Base-by-base conservation (phyloP, 768 basidiomycete species). In the Lepiota venenata region DNA sequence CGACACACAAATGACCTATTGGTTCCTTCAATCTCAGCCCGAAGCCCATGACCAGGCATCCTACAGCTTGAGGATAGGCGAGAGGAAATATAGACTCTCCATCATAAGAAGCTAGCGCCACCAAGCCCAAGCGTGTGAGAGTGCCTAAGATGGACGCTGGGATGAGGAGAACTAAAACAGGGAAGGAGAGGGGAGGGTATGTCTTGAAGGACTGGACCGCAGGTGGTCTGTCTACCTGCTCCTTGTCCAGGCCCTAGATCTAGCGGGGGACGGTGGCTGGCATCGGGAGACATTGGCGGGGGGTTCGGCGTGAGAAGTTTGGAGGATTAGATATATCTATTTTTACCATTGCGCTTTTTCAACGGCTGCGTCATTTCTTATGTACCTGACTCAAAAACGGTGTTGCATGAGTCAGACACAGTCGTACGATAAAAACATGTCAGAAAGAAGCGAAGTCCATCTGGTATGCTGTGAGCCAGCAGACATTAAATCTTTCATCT, bases 1-100 rank as follows among this genome's bases (percentile, higher is more conserved):
- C 45, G 39, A 62, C 92, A 70, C 65, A 97, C 93, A 88, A 85
- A 62, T 75, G 71, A 43, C 83, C 82, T 11, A 99, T 74, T 7
- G 85, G 81, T 47, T 83, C 81, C 67, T 88, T 93, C 63, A 88
- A 65, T 15, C 77, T 81, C 16, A 93, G 63, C 7, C 77, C 79
- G 49, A 91, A 70, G 2, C 97, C 97, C 94, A 99, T 98, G 25
- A 96, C 72, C 50, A 93, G 74, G 70, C 95, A 98, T 15, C 97
- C 97, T 0, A 86, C 71, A 0, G 84, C 88, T 67, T 99, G 96
- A 0, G 83, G 78, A 74, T 94, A 98, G 3, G 87, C 83, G 20
- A 98, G 72, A 2, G 89, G 76, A 64, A 94, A 98, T 4, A 98
- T 83, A 59, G 83, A 79, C 41, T 78, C 68, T 1, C 89, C 91